Evolutionary conservation across 208 protist genomes (phyloP), one percentile per base, ranked within the genome.

Genomic region (Wallacemonas sp.): DNA sequence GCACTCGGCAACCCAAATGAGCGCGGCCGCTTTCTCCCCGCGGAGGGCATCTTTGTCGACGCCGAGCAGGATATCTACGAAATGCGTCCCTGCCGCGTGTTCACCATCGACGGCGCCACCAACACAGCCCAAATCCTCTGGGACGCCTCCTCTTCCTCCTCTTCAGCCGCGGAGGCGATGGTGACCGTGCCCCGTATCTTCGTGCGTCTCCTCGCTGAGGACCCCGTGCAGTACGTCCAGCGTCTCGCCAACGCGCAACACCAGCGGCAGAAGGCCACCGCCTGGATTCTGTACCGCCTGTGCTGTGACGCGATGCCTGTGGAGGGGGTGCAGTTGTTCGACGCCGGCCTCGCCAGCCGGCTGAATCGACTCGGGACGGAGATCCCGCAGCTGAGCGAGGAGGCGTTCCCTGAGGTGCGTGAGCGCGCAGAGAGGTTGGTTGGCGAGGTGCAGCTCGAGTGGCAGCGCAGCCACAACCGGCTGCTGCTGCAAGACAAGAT

Each of bases 231-330:
- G 24, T 97, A 93, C 74, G 87, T 93, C 12, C 85, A 90, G 72
- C 87, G 93, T 23, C 81, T 97, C 21, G 62, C 79, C 30, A 82
- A 83, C 60, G 93, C 93, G 11, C 83, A 94, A 61, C 54, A 71
- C 58, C 87, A 95, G 73, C 88, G 93, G 1, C 77, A 80, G 54
- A 93, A 95, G 83, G 87, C 88, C 19, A 94, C 80, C 65, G 74
- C 87, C 46, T 97, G 90, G 90, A 90, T 97, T 49, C 66, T 88
- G 16, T 97, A 97, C 74, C 87, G 88, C 34, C 83, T 97, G 12
- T 96, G 88, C 87, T 96, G 90, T 63, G 91, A 97, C 61, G 84
- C 91, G 33, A 97, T 97, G 93, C 89, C 90, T n/a, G 81, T 87
- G 30, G 87, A 87, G 23, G 88, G 84, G 2, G 48, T 97, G 6